phyloP scores from a whole-genome alignment of 2,329 filamentous ascomycete species.

The Rutstroemia sp. region DNA sequence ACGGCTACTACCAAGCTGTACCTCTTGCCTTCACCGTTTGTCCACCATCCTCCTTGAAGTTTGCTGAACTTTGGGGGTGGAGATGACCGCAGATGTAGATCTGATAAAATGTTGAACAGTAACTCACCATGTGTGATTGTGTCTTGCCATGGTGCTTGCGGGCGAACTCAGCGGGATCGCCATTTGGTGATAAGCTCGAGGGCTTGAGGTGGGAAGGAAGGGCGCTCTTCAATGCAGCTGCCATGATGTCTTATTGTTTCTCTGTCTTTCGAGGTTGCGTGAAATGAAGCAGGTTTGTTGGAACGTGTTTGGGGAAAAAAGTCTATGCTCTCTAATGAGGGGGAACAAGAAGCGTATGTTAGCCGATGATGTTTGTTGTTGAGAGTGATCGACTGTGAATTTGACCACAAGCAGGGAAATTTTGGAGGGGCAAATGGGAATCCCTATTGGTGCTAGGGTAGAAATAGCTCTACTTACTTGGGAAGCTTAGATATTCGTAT shows the following conservation, averaged over 20 bases:
- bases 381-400: constrained; percentile 1
- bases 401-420: neutral
- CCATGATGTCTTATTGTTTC: constrained; percentile 44
- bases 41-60: neutral
- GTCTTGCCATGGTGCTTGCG: constrained; percentile 77
- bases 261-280: neutral
- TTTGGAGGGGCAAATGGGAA: neutral
- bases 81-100: neutral
- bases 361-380: constrained; percentile 1
- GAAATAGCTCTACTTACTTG: no score
- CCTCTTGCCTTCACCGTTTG: neutral
- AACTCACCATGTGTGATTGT: constrained; percentile 78
- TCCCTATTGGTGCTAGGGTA: no score
- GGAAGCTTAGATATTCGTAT: no score
- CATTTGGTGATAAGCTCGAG: constrained; percentile 30
- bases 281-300: neutral
- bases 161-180: constrained; percentile 40
- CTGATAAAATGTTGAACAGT: constrained; percentile 1
- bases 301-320: neutral
- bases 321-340: neutral
- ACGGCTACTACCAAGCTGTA: neutral
- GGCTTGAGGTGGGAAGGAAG: constrained; percentile 75
- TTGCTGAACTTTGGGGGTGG: neutral
- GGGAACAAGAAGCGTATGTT: constrained; percentile 1
- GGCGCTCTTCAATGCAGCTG: constrained; percentile 63